Conservation (phyloP, 139 green algal species). For the Micractinium conductrix region DNA sequence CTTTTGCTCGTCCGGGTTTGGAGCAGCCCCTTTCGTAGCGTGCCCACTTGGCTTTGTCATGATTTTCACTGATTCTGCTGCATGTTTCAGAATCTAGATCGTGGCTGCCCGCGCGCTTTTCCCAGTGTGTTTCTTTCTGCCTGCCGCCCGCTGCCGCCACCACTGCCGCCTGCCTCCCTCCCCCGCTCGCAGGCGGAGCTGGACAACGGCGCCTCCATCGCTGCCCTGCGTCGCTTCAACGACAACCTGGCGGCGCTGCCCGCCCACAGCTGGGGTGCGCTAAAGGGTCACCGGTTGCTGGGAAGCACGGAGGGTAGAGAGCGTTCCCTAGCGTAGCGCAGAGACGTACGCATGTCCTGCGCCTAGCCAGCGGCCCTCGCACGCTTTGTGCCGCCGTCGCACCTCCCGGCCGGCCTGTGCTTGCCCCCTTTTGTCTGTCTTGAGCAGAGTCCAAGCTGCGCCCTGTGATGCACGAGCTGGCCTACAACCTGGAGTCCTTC, state of each 20-base stretch:
- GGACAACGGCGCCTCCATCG: slow-evolving; percentile 70
- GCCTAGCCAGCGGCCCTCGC: no score
- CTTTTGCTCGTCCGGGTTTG: no score
- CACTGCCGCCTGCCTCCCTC: background rate
- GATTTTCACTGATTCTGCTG: no score
- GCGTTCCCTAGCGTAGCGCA: no score
- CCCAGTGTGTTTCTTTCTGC: no score
- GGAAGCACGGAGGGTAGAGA: no score
- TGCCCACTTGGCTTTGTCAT: no score
- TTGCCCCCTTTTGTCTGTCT: background rate
- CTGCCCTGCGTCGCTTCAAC: slow-evolving; percentile 87
- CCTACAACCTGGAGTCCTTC: slow-evolving; percentile 95
- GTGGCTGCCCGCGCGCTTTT: no score
- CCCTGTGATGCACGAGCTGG: slow-evolving; percentile 90
- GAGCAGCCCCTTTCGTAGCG: no score
- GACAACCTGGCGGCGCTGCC: slow-evolving; percentile 67
- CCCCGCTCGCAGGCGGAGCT: slow-evolving; percentile 72
- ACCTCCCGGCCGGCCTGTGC: background rate
- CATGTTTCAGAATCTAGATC: no score
- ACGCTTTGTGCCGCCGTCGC: background rate
- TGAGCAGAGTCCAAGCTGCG: slow-evolving; percentile 64
- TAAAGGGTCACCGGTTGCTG: background rate
- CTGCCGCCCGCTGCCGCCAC: no score
- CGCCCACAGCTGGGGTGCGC: slow-evolving; percentile 71
- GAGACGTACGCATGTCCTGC: no score